Percentiles rank a stretch among this genome's conserved stretches.
Conservation (phyloP, 306 rosid genomes). For the Pyrus pyrifolia region DNA sequence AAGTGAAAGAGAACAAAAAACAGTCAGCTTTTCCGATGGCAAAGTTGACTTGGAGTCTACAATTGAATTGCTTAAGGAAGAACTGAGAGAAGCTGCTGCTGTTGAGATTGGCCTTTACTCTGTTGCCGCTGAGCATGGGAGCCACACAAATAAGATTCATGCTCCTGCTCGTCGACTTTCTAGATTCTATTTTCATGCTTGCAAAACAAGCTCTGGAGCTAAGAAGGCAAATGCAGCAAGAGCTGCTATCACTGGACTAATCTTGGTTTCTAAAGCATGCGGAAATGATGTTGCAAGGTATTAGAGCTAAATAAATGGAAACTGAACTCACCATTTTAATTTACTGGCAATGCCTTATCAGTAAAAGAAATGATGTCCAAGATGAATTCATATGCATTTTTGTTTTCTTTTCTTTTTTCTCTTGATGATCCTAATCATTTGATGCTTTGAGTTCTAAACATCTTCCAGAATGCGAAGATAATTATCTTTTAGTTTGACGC, state of each 20-base stretch:
- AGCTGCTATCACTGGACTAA: conserved; percentile 66
- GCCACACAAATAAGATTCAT: conserved; percentile 75
- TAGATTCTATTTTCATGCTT: conserved; percentile 70
- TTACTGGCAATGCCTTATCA: neutral
- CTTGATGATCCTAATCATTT: neutral
- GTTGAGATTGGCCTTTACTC: conserved; percentile 78
- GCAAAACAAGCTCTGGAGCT: conserved; percentile 44
- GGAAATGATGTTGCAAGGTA: conserved; percentile 96
- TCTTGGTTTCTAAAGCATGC: conserved; percentile 82
- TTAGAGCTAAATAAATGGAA: neutral
- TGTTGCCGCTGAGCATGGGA: conserved; percentile 72
- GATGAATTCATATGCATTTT: neutral
- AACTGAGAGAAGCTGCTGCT: conserved; percentile 82
- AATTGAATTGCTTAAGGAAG: conserved; percentile 67
- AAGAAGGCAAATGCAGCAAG: conserved; percentile 60
- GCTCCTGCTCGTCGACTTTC: conserved; percentile 91
- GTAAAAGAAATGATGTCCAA: neutral
- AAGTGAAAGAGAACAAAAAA: conserved; percentile 15
- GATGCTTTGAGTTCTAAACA: neutral
- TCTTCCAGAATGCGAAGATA: neutral
- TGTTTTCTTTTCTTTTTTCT: neutral
- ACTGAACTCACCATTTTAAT: neutral
- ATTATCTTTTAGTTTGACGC: neutral
- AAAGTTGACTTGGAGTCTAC: conserved; percentile 40
- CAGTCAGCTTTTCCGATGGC: conserved; percentile 13